These are phyloP conservation scores for Auriscalpium vulgare DNA, from an alignment of 768 basidiomycete genomes.

Conservation along the genomic window DNA sequence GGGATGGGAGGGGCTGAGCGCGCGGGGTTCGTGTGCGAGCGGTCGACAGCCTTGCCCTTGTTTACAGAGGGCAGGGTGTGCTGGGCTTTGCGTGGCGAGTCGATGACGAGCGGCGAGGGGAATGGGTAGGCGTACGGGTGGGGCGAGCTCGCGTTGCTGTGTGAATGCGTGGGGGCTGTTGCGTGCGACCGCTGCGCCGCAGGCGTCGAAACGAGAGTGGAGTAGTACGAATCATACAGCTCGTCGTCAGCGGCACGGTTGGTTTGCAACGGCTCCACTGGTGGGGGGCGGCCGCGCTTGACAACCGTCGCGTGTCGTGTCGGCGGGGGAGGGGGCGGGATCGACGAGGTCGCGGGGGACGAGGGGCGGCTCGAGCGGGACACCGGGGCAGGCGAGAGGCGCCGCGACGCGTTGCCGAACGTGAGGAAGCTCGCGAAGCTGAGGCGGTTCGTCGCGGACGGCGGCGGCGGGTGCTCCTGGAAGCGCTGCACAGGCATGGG, in stretches of 20 bases:
- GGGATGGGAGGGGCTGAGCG: conserved; percentile 28
- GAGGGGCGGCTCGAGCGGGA: background rate
- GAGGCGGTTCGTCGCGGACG: conserved; percentile 28
- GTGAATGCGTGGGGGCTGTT: conserved; percentile 9
- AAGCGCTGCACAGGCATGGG: conserved; percentile 32
- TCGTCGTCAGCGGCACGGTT: conserved; percentile 31
- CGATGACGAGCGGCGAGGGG: conserved; percentile 16
- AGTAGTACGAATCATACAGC: conserved; percentile 45
- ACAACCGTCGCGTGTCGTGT: conserved; percentile 8
- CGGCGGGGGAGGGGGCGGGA: conserved; percentile 16
- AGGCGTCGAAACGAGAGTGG: conserved; percentile 16
- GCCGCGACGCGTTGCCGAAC: conserved; percentile 25
- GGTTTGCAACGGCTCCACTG: background rate
- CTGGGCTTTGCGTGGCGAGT: conserved; percentile 11
- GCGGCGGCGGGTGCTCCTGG: conserved; percentile 17
- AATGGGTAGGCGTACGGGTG: conserved; percentile 49
- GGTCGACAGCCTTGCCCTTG: conserved; percentile 16
- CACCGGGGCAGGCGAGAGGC: conserved; percentile 4
- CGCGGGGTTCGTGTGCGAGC: conserved; percentile 15
- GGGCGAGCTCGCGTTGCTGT: conserved; percentile 14
- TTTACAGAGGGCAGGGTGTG: conserved; percentile 16
- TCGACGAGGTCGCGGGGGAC: background rate
- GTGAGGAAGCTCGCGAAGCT: conserved; percentile 48
- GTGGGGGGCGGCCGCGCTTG: background rate
- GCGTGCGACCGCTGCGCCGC: conserved; percentile 3